These are phyloP conservation scores for Phaeotremella fagi DNA, from an alignment of 768 basidiomycete species.

Conservation along the genomic window DNA sequence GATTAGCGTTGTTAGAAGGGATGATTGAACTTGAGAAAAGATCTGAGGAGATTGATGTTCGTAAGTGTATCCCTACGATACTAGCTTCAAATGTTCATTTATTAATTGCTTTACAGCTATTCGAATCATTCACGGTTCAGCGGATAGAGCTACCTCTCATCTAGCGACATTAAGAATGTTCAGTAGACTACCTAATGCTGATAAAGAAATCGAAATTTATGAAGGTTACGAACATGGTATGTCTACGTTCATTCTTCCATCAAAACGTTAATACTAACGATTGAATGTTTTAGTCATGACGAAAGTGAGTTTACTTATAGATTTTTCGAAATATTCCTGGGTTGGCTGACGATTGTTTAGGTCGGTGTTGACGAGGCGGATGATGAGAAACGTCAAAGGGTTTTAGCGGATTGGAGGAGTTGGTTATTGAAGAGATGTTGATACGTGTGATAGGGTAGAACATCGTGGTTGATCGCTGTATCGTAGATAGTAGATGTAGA, in stretches of 20 bases:
- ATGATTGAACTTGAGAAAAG: constrained; percentile 40
- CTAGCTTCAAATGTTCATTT: too few relatives aligned
- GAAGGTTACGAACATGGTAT: constrained; percentile 50
- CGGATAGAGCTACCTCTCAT: constrained; percentile 47
- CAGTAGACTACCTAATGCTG: constrained; percentile 37
- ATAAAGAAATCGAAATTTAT: constrained; percentile 49
- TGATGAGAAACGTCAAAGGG: constrained; percentile 47
- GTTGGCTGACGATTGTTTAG: constrained; percentile 1
- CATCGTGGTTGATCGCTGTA: not conserved
- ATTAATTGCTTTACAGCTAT: constrained; percentile 29
- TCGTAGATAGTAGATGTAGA: too few relatives aligned
- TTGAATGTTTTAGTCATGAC: constrained; percentile 33
- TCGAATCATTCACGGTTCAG: constrained; percentile 48
- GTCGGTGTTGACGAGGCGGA: constrained; percentile 45
- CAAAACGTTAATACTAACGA: not conserved
- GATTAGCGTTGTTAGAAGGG: constrained; percentile 44
- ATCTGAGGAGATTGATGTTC: constrained; percentile 39
- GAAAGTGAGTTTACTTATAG: constrained; percentile 23
- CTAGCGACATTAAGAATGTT: constrained; percentile 42
- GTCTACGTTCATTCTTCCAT: constrained; percentile 1
- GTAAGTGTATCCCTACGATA: constrained; percentile 19
- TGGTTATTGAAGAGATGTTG: constrained; percentile 46
- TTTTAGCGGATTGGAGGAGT: constrained; percentile 45
- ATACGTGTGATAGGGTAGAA: not conserved
- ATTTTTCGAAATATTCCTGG: not conserved